Base-by-base conservation (phyloP, 306 rosid genomes). In the Ochetophila trinervis region DNA sequence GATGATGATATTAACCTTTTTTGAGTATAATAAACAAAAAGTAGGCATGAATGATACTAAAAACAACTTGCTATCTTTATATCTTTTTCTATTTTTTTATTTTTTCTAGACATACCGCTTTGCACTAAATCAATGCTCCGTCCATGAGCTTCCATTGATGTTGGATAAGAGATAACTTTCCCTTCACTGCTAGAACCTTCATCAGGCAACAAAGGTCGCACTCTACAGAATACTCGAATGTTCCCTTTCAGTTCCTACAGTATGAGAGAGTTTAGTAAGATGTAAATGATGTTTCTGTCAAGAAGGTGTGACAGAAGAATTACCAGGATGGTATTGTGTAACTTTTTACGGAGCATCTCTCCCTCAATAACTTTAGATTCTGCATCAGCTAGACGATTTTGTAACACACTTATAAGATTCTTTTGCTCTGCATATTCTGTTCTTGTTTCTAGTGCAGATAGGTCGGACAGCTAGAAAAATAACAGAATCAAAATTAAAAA, bases 211-310 rank as follows among this genome's bases (percentile, higher is more conserved):
- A 88, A 66, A 42, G 99, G 97, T 5, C 99, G 80, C 60, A 93
- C 99, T 90, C 99, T 78, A 80, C 99, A 93, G 85, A 93, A 93
- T 60, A 93, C 97, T 0, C 99, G 97, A 68, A 93, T 93, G 75
- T 93, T 93, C 75, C 99, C 99, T 84, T 93, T 93, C 16, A 93
- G 72, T 70, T 93, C 99, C 99, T 93, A 79, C 36, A 44, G 64
- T 59, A 75, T 59, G 58, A 69, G 53, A 78, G 62, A 61, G 52
- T 55, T 57, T 57, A 65, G 69, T 74, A 51, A 37, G 60, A 36
- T 57, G 50, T 22, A 40, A 15, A 55, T 24, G 63, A 20, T 36
- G 11, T 57, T n/a, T 35, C 69, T 27, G 44, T 49, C 55, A 50
- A 53, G 80, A 48, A 20, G 2, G n/a, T 54, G 22, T 49, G 58